Percentiles rank a stretch among this genome's conserved stretches.
These are phyloP conservation scores for Phytomonas sp. DNA, from an alignment of 208 protist species.

Conservation along the genomic window DNA sequence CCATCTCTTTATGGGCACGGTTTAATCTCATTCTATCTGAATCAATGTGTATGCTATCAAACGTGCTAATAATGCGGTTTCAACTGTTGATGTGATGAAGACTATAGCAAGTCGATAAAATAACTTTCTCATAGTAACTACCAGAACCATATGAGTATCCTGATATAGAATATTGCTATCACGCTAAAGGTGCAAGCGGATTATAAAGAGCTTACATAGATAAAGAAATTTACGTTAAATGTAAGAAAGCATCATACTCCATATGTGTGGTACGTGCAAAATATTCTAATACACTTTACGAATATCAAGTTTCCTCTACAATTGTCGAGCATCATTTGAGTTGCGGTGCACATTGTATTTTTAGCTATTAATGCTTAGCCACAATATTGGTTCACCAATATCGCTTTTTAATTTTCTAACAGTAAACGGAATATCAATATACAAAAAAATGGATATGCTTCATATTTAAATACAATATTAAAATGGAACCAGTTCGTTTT, in stretches of 20 bases:
- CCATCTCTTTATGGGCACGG: conserved; percentile 25
- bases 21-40: conserved; percentile 68
- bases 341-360: background rate
- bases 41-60: conserved; percentile 65
- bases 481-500: conserved; percentile 36
- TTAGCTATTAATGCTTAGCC: background rate
- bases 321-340: conserved; percentile 22
- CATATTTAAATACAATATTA: conserved; percentile 22
- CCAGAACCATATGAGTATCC: conserved; percentile 39
- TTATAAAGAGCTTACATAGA: conserved; percentile 32
- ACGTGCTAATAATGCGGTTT: conserved; percentile 57
- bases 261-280: conserved; percentile 62
- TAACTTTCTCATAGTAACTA: conserved; percentile 42
- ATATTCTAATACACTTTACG: conserved; percentile 43
- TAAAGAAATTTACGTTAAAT: conserved; percentile 29
- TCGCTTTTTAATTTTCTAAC: conserved; percentile 19
- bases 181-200: conserved; percentile 22
- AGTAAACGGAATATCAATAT: conserved; percentile 11
- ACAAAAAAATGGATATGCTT: conserved; percentile 27
- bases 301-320: conserved; percentile 50
- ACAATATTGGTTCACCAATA: conserved; percentile 23
- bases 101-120: conserved; percentile 32
- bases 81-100: conserved; percentile 71
- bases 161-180: conserved; percentile 51
- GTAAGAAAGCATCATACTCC: conserved; percentile 20